Conservation (phyloP, 2,329 filamentous ascomycete genomes). For the Cladorrhinum sp. region DNA sequence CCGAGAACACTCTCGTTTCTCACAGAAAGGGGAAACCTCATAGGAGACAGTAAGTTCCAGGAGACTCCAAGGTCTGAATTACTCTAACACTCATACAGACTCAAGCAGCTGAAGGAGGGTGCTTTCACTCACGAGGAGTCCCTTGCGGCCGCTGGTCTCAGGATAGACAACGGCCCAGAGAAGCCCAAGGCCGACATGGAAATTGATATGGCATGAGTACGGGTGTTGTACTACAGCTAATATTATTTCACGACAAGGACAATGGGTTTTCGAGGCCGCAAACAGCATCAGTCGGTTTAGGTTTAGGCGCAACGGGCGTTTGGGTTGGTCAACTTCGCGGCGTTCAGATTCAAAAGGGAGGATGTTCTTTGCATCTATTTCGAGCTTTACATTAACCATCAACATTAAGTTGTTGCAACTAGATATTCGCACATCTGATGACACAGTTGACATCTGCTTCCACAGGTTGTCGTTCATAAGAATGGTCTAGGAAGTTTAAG, state of each 20-base stretch:
- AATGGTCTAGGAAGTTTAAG: too few relatives aligned
- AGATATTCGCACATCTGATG: too few relatives aligned
- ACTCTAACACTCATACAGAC: slow-evolving; percentile 45
- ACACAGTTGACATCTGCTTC: too few relatives aligned
- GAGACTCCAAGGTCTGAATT: slow-evolving; percentile 26
- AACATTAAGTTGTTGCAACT: neutral
- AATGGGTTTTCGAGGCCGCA: neutral
- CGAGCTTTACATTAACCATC: neutral
- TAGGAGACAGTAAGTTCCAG: slow-evolving; percentile 69
- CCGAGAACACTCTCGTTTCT: slow-evolving; percentile 67
- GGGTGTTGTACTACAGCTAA: neutral
- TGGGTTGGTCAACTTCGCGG: neutral
- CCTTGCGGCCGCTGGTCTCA: slow-evolving; percentile 72
- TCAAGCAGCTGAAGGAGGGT: slow-evolving; percentile 78
- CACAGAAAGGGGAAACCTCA: slow-evolving; percentile 90
- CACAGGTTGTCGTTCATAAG: too few relatives aligned
- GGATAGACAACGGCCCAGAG: slow-evolving; percentile 60
- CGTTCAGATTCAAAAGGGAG: neutral
- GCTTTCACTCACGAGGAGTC: slow-evolving; percentile 84
- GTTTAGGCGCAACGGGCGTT: neutral
- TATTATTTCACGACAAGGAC: neutral
- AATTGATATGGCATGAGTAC: slow-evolving; percentile 37
- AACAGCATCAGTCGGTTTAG: neutral
- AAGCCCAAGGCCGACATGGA: slow-evolving; percentile 44
- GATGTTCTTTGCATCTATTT: neutral